A percentile compares a stretch with the other conserved stretches of the same genome.
These are phyloP conservation scores for Psilocybe cubensis DNA, from an alignment of 768 basidiomycete species.

Conservation along the genomic window DNA sequence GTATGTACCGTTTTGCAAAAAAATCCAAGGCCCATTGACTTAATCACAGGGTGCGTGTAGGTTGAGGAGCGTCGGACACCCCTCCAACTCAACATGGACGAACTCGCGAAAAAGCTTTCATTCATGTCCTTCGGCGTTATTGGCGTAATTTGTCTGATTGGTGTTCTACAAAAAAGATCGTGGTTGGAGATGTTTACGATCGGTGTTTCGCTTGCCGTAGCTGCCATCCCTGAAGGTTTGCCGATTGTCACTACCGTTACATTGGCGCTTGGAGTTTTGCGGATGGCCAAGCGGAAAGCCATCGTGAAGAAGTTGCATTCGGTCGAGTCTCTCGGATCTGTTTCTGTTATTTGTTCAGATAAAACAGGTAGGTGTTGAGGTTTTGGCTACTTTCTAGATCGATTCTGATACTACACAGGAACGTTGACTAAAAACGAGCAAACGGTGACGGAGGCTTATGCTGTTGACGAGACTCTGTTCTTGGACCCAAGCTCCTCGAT, in stretches of 20 bases:
- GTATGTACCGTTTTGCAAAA: conserved; percentile 39
- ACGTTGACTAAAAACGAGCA: conserved; percentile 97
- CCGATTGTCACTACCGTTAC: conserved; percentile 98
- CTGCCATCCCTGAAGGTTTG: conserved; percentile 95
- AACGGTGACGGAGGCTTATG: conserved; percentile 88
- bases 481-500: conserved; percentile 58
- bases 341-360: conserved; percentile 97
- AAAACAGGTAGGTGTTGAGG: conserved; percentile 73
- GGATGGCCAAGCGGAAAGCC: conserved; percentile 94
- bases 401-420: conserved; percentile 43
- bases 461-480: conserved; percentile 78
- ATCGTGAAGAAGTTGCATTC: conserved; percentile 98
- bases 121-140: conserved; percentile 93
- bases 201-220: conserved; percentile 98
- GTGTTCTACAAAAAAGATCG: conserved; percentile 79
- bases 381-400: background rate
- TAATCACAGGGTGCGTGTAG: conserved; percentile 40
- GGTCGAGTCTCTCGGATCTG: conserved; percentile 91
- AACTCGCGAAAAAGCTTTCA: conserved; percentile 91
- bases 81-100: conserved; percentile 93
- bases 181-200: conserved; percentile 99
- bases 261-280: conserved; percentile 88
- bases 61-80: conserved; percentile 91
- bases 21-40: conserved; percentile 19
- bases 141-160: conserved; percentile 90